Evolutionary conservation across 2,329 filamentous ascomycete genomes (phyloP), one percentile per base, ranked within the genome.

Genomic region (Aspergillus quadrilineatus): DNA sequence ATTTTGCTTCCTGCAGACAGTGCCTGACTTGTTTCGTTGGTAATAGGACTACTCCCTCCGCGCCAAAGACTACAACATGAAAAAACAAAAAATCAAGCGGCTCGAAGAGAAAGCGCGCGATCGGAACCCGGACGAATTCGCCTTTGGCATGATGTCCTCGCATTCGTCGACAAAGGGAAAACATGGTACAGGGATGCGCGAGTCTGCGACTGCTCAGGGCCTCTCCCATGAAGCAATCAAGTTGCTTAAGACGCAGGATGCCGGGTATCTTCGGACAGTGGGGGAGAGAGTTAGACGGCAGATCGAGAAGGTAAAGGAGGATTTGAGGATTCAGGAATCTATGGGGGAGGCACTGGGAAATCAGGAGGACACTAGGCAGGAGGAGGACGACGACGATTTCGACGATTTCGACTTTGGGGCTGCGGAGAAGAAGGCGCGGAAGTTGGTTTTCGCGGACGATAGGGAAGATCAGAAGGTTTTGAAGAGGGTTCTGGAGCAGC

Each of bases 91-190:
- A 60, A 74, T 88, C 53, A 80, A 81, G 67, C 77, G 82, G 15
- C 75, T 88, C 15, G 78, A 80, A 58, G 76, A 83, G 62, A 87
- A 87, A 67, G 85, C 82, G 6, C 74, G 75, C 47, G 82, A 85
- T 56, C 79, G 82, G 37, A 87, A 88, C 62, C 84, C 85, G 14
- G 85, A 88, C 78, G 85, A 88, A 65, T 88, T 87, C 67, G 80
- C 81, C 44, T 87, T 86, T 71, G 83, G 80, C 4, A 88, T 87
- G 85, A 79, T 87, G 73, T 81, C 77, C 57, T 74, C 74, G 28
- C 71, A 71, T 47, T 79, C 78, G 22, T 73, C 59, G 30, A 66
- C 52, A 12, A 67, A 75, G 58, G 77, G 77, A 7, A 71, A 70
- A 55, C 77, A 83, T 63, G 76, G 75, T 30, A 59, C 73, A 6